Evolutionary conservation across 2,329 filamentous ascomycete genomes (phyloP).

Genomic region (Apiospora aurea): DNA sequence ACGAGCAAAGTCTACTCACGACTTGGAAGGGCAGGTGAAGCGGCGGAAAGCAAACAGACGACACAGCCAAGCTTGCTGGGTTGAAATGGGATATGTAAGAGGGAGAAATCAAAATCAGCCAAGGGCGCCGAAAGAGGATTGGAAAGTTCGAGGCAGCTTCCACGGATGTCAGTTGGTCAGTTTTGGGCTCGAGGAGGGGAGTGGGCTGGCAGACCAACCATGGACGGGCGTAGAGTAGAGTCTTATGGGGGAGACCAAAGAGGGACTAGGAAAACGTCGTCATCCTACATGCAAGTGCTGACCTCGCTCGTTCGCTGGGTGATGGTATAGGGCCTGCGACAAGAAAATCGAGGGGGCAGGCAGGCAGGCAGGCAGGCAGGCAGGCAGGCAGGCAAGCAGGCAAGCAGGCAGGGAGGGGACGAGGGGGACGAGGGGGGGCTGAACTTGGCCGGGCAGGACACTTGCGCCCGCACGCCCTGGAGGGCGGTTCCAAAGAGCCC

Average conservation of each 20-base stretch:
- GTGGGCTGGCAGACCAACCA: constrained; percentile 6
- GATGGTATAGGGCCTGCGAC: constrained; percentile 18
- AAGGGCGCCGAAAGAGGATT: constrained; percentile 6
- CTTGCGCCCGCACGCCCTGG: too few species aligned
- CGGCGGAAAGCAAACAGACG: constrained; percentile 4
- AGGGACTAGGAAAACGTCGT: constrained; percentile 17
- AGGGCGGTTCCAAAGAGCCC: too few species aligned
- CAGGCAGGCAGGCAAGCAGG: not conserved
- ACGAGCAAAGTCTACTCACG: constrained; percentile 6
- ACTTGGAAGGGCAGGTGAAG: constrained; percentile 3
- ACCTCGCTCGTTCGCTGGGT: constrained; percentile 3
- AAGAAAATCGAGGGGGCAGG: constrained; percentile 12
- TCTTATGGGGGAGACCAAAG: constrained; percentile 8
- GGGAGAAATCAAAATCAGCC: constrained; percentile 1
- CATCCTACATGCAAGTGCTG: constrained; percentile 16
- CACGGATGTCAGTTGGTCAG: constrained; percentile 17
- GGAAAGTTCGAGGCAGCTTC: constrained; percentile 21
- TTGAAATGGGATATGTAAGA: not conserved
- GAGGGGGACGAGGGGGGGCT: not conserved
- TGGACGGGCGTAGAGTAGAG: constrained; percentile 9
- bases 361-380: not conserved
- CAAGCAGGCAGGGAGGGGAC: not conserved
- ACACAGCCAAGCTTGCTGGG: not conserved
- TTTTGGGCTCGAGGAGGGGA: constrained; percentile 10
- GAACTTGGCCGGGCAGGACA: not conserved